Evolutionary conservation across 768 basidiomycete genomes (phyloP).

Genomic region (Suillus variegatus): DNA sequence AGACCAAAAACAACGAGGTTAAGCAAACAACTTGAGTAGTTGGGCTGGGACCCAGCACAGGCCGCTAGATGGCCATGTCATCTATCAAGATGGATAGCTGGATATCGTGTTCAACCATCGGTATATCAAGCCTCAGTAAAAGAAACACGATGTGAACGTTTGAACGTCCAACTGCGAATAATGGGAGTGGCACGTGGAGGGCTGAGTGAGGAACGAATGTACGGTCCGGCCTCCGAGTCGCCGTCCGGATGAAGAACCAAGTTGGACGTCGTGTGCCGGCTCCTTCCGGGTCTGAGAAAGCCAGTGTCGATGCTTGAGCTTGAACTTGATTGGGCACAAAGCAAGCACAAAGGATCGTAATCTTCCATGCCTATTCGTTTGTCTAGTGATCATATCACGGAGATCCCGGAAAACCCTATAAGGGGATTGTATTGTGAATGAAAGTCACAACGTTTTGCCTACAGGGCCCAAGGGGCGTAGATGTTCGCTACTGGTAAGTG

Average conservation of each 20-base stretch:
- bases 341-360: neutral
- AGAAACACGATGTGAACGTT: too few relatives aligned
- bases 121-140: too few relatives aligned
- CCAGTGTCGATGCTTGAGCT: neutral
- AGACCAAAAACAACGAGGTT: neutral
- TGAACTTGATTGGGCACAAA: neutral
- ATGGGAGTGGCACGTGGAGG: too few relatives aligned
- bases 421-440: neutral
- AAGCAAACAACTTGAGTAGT: neutral
- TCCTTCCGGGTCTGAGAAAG: too few relatives aligned
- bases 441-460: neutral
- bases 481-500: neutral
- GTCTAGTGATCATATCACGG: neutral
- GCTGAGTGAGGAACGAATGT: too few relatives aligned
- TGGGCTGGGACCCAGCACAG: neutral
- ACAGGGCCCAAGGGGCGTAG: neutral
- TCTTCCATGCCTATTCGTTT: neutral
- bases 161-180: too few relatives aligned
- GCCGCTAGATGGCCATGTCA: too few relatives aligned
- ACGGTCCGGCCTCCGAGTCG: too few relatives aligned
- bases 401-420: neutral
- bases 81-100: too few relatives aligned
- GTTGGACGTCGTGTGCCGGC: too few relatives aligned
- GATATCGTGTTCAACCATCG: too few relatives aligned
- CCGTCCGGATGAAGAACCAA: too few relatives aligned